Evolutionary conservation across 2,329 filamentous ascomycete species (phyloP), one percentile per base, ranked within the genome.

Genomic region (Alternaria solani): DNA sequence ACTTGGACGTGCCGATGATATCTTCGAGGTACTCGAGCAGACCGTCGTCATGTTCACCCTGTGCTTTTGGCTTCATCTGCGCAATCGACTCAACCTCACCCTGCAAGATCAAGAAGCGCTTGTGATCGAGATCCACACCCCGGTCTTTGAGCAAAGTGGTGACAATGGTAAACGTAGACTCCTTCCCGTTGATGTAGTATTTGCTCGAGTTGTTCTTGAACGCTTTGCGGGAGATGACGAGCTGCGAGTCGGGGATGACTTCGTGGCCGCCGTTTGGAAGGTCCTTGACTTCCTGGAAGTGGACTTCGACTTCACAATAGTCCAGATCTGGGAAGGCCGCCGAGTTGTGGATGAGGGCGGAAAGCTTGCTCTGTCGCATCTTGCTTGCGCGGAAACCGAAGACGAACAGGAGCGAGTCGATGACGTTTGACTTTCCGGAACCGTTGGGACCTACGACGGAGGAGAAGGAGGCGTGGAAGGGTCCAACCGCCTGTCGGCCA

Each of bases 191-290:
- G 82, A 99, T 96, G 81, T 96, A 98, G 81, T 99, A 99, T 79
- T 95, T 96, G 87, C 94, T 98, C 9, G 92, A 90, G 79, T 98
- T 99, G 81, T 98, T 99, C 78, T 93, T 95, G 87, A 99, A 99
- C 0, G 94, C 95, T 75, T 90, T 91, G 72, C 95, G 89, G 7
- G 95, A 97, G 67, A 99, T 91, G 61, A 97, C 84, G 53, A 99
- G 84, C 57, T 91, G 88, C 16, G 94, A 96, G 72, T 95, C 86
- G 39, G 93, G 92, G 47, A 98, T 88, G 14, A 94, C 84, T 71
- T 93, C 88, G 57, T 89, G 87, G 41, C 87, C 88, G 48, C 93
- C 93, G 16, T 85, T 89, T 9, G 92, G 90, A 75, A 92, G 84
- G 77, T 99, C 96, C 81, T 96, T 90, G 56, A 99, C 92, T 79